These are phyloP conservation scores for Terfezia boudieri DNA, from an alignment of 495 filamentous ascomycete species.

Conservation along the genomic window DNA sequence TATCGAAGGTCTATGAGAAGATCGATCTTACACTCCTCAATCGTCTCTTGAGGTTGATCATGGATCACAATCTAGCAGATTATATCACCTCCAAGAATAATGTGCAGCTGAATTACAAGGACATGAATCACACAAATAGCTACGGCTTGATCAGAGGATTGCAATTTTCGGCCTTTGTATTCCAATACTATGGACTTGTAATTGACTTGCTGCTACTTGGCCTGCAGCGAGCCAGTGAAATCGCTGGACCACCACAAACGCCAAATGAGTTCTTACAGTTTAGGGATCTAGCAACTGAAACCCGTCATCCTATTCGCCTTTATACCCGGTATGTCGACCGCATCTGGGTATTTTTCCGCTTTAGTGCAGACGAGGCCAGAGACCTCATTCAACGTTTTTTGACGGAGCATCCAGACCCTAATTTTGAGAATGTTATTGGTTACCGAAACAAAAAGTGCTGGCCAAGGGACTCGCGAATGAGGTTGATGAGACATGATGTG, in stretches of 20 bases:
- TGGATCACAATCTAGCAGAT: slow-evolving; percentile 98
- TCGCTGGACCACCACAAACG: slow-evolving; percentile 85
- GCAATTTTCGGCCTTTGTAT: slow-evolving; percentile 95
- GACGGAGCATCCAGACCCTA: slow-evolving; percentile 95
- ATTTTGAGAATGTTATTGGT: slow-evolving; percentile 98
- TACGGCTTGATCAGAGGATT: slow-evolving; percentile 95
- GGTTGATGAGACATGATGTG: slow-evolving; percentile 96
- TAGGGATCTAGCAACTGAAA: slow-evolving; percentile 72
- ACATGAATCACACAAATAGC: slow-evolving; percentile 99
- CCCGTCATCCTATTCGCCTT: slow-evolving; percentile 77
- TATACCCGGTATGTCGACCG: slow-evolving; percentile 96
- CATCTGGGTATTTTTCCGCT: slow-evolving; percentile 96
- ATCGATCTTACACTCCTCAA: slow-evolving; percentile 94
- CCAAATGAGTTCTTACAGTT: slow-evolving; percentile 99
- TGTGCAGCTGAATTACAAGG: slow-evolving; percentile 96
- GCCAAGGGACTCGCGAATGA: slow-evolving; percentile 94
- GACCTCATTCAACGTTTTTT: slow-evolving; percentile 96
- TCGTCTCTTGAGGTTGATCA: slow-evolving; percentile 77
- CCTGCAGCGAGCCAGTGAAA: slow-evolving; percentile 82
- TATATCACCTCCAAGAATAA: slow-evolving; percentile 99
- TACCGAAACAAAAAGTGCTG: slow-evolving; percentile 99
- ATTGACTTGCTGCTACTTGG: slow-evolving; percentile 86
- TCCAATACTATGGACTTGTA: slow-evolving; percentile 96
- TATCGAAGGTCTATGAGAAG: slow-evolving; percentile 99
- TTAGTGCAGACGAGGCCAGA: slow-evolving; percentile 76